These are phyloP conservation scores for Gymnopus androsaceus DNA, from an alignment of 1,284 basidiomycete species.

Conservation along the genomic window DNA sequence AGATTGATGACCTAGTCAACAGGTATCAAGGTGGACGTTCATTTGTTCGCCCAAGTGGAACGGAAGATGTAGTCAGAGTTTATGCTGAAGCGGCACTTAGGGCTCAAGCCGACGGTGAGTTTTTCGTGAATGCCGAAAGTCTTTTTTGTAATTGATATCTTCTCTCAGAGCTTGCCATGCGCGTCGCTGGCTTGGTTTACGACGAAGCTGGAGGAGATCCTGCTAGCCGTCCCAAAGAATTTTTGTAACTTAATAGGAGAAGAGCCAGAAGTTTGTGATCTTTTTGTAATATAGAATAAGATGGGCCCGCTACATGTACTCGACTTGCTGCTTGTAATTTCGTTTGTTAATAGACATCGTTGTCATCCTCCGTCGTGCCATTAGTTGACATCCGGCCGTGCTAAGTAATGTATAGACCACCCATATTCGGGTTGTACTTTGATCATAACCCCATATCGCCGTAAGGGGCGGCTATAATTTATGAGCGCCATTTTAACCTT, in stretches of 20 bases:
- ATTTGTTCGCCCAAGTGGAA: conserved; percentile 96
- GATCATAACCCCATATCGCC: no score
- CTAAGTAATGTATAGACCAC: no score
- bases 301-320: neutral
- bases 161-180: conserved; percentile 73
- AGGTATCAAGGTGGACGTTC: conserved; percentile 85
- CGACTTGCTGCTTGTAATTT: no score
- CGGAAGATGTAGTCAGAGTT: conserved; percentile 97
- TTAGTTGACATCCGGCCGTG: no score
- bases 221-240: conserved; percentile 67
- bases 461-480: no score
- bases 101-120: conserved; percentile 81
- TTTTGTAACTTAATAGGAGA: conserved; percentile 40
- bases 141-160: conserved; percentile 8
- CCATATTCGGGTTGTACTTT: no score
- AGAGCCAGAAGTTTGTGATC: neutral
- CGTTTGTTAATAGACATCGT: no score
- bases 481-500: no score
- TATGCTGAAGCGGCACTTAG: conserved; percentile 89
- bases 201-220: conserved; percentile 78
- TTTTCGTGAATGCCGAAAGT: neutral
- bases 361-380: no score
- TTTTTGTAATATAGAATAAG: neutral
- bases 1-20: conserved; percentile 82
- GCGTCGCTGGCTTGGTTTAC: conserved; percentile 81